A percentile compares a stretch with the other conserved stretches of the same genome.
Conservation (phyloP, 306 rosid genomes). For the Styphnolobium japonicum region DNA sequence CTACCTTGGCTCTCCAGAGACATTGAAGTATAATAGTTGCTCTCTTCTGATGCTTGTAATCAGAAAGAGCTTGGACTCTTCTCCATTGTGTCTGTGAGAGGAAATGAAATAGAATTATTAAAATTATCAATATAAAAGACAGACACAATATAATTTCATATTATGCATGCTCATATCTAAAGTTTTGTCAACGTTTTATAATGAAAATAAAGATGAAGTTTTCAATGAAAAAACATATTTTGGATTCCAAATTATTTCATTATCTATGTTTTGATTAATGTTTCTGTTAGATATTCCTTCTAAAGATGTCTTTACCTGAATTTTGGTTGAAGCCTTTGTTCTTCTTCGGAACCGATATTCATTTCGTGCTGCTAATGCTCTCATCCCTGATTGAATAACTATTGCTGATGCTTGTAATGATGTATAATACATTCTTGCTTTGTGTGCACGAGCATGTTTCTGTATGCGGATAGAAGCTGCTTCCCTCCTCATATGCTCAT, state of each 20-base stretch:
- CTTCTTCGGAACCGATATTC: conserved; percentile 62
- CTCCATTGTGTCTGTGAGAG: conserved; percentile 77
- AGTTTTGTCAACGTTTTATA: not conserved
- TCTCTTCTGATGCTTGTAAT: conserved; percentile 61
- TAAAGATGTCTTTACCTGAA: conserved; percentile 59
- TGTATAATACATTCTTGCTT: conserved; percentile 53
- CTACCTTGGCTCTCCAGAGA: conserved; percentile 77
- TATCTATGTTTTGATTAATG: not conserved
- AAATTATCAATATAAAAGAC: not conserved
- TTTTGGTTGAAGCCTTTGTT: conserved; percentile 67
- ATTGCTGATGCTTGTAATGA: conserved; percentile 58
- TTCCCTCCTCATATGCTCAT: conserved; percentile 67
- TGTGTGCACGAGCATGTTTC: conserved; percentile 62
- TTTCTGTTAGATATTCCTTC: conserved; percentile 12
- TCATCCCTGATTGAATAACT: conserved; percentile 72
- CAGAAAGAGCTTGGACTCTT: conserved; percentile 51
- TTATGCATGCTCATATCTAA: not conserved
- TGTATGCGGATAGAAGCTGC: conserved; percentile 79
- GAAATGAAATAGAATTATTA: conserved; percentile 2
- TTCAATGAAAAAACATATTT: not conserved
- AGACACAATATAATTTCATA: not conserved
- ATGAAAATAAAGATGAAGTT: not conserved
- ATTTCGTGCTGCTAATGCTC: conserved; percentile 80
- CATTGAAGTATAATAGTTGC: conserved; percentile 73
- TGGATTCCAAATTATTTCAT: not conserved